Conservation (phyloP, 345 rosid species). For the Brassica juncea region DNA sequence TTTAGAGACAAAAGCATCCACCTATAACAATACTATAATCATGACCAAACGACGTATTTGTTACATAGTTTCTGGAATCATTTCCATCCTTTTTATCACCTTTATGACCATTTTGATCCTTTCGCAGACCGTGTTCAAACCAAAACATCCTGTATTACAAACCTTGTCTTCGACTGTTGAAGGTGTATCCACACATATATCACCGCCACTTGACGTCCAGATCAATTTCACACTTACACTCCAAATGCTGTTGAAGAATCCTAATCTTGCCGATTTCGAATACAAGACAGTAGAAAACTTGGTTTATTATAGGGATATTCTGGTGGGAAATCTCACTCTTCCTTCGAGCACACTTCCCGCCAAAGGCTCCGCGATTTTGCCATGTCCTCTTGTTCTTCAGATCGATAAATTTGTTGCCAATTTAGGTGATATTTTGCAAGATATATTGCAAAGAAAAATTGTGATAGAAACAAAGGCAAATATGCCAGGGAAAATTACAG, state of each 20-base stretch:
- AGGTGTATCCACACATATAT: conserved; percentile 48
- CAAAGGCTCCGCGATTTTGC: conserved; percentile 35
- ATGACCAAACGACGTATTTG: conserved; percentile 31
- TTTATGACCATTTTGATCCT: conserved; percentile 37
- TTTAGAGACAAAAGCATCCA: background rate
- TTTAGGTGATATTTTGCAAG: conserved; percentile 34
- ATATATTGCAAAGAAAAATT: conserved; percentile 44
- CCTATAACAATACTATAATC: background rate
- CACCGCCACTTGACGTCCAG: conserved; percentile 39
- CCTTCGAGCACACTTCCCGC: conserved; percentile 49
- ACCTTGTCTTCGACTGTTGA: conserved; percentile 48
- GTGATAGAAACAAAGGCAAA: conserved; percentile 43
- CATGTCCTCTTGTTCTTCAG: conserved; percentile 47
- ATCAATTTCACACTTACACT: conserved; percentile 54
- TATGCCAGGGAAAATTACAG: conserved; percentile 56
- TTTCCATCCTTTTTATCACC: conserved; percentile 33
- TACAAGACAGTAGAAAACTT: conserved; percentile 48
- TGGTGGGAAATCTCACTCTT: conserved; percentile 52
- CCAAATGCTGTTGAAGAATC: conserved; percentile 47
- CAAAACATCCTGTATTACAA: conserved; percentile 43
- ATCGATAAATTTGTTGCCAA: conserved; percentile 42
- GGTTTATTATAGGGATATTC: conserved; percentile 33
- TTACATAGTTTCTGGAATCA: conserved; percentile 24
- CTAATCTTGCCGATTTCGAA: conserved; percentile 50
- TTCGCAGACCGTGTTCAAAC: conserved; percentile 54